These are phyloP conservation scores for Furculomyces boomerangus DNA, from an alignment of 371 early-diverging fungal genomes.

Conservation along the genomic window DNA sequence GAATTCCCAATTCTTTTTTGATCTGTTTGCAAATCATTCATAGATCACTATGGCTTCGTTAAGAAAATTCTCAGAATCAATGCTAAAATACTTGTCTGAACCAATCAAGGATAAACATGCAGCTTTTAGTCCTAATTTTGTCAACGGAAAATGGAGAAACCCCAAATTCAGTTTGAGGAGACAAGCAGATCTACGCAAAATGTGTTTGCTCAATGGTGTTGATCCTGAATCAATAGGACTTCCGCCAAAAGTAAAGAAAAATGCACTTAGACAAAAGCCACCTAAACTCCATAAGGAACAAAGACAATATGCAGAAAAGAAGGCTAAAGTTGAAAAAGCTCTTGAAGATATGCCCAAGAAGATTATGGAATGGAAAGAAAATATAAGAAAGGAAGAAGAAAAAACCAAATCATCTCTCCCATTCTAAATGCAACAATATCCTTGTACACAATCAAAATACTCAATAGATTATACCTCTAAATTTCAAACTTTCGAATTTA, in stretches of 20 bases:
- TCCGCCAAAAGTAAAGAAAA: conserved; percentile 18
- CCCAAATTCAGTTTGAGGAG: conserved; percentile 30
- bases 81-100: conserved; percentile 7
- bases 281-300: conserved; percentile 47
- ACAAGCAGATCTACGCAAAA: conserved; percentile 42
- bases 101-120: conserved; percentile 3
- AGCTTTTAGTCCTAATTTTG: conserved; percentile 31
- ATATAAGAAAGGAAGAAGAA: conserved; percentile 13
- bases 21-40: too few relatives aligned
- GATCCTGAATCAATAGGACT: conserved; percentile 34
- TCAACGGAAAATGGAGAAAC: conserved; percentile 37
- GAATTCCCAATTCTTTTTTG: too few relatives aligned
- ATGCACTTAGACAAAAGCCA: conserved; percentile 29
- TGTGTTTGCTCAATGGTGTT: conserved; percentile 29
- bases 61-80: conserved; percentile 12
- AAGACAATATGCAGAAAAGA: conserved; percentile 32
- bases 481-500: too few relatives aligned
- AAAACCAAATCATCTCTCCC: conserved; percentile 16
- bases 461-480: too few relatives aligned
- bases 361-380: conserved; percentile 28
- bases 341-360: conserved; percentile 26
- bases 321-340: conserved; percentile 18
- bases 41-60: conserved; percentile 15
- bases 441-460: conserved; percentile 9
- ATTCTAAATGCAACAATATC: conserved; percentile 6